Conservation (phyloP, 129 eudicot species). For the Helianthus annuus region HanXRQr2.0-SUNRISE NC_035437.2:153664290-153664789, state of each 20-base stretch:
- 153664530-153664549: background rate
- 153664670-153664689: conserved; percentile 74
- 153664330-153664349: too few species aligned
- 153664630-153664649: conserved; percentile 85
- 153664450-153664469: too few species aligned
- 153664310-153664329: too few species aligned
- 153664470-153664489: background rate
- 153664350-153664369: too few species aligned
- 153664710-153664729: conserved; percentile 83
- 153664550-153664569: conserved; percentile 12
- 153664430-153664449: background rate
- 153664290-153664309: too few species aligned
- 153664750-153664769: conserved; percentile 88
- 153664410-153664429: background rate
- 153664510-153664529: conserved; percentile 20
- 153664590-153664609: conserved; percentile 39
- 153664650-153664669: conserved; percentile 78
- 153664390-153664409: too few species aligned
- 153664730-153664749: conserved; percentile 84
- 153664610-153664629: conserved; percentile 72
- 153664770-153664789: conserved; percentile 92
- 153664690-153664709: conserved; percentile 82
- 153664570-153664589: background rate
- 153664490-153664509: conserved; percentile 14
- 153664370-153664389: too few species aligned